phyloP scores from a whole-genome alignment of 768 basidiomycete genomes.

The Crepidotus variabilis region DNA sequence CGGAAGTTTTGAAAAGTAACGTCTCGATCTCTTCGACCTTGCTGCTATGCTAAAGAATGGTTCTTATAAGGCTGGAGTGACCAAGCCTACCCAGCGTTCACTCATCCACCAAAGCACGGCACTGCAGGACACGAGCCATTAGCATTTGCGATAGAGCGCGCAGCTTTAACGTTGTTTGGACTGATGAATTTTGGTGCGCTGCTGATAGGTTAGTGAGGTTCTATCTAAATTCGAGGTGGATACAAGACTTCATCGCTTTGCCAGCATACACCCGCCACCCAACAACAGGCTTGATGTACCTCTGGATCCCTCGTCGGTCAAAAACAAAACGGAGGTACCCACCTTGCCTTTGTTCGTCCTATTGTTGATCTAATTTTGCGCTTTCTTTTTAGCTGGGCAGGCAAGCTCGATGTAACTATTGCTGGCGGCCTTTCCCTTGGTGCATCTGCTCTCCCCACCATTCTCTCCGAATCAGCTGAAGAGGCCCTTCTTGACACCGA shows the following conservation, averaged over 20 bases:
- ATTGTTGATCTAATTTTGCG: background rate
- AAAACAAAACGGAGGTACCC: conserved; percentile 36
- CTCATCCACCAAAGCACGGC: conserved; percentile 16
- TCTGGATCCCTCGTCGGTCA: conserved; percentile 42
- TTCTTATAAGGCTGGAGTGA: conserved; percentile 27
- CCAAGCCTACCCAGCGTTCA: conserved; percentile 30
- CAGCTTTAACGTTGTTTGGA: conserved; percentile 41
- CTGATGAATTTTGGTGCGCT: conserved; percentile 41
- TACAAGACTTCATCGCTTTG: background rate
- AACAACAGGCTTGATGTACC: conserved; percentile 18
- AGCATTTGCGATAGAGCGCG: conserved; percentile 40
- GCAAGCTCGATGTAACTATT: conserved; percentile 38
- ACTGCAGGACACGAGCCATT: conserved; percentile 19
- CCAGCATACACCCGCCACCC: conserved; percentile 32
- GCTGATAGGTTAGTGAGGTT: conserved; percentile 28
- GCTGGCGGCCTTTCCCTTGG: conserved; percentile 41
- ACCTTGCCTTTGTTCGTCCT: background rate
- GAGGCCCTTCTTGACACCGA: conserved; percentile 36
- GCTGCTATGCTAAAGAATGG: background rate
- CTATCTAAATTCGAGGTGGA: background rate
- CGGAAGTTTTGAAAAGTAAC: conserved; percentile 24
- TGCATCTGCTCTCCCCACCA: conserved; percentile 30
- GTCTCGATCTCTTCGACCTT: background rate
- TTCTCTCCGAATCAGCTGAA: conserved; percentile 39
- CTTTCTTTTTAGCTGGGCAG: conserved; percentile 26